Evolutionary conservation across 306 rosid species (phyloP), one percentile per base, ranked within the genome.

Genomic region (Carpinus fangiana): DNA sequence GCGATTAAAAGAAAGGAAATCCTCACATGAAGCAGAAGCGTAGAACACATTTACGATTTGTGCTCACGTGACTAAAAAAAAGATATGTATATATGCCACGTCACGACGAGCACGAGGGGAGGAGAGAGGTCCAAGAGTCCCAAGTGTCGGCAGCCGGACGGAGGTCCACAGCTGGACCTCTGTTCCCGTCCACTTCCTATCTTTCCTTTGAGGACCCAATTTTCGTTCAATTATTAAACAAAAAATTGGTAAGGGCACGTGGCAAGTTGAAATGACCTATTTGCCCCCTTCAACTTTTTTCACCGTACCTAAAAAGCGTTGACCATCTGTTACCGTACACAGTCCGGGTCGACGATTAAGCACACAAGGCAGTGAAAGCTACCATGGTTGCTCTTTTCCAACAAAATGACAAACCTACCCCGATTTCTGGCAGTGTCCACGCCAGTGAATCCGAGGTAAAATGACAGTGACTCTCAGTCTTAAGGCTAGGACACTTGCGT

Each of bases 91-190:
- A 72, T 17, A 45, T 34, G 88, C 81, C 97, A 85, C 80, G 87
- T 83, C 67, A 81, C 53, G 45, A 45, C 5, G 31, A 79, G 85
- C 79, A 73, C 72, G 82, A 56, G 28, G 28, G 11, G 20, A 13
- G 8, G 45, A 5, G 8, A 16, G 70, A 7, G 47, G 2, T 6
- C n/a, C 5, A 14, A 86, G 74, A 68, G 69, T 31, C 12, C 81
- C 86, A 82, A 86, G 87, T 87, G 98, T 91, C 95, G 95, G 97
- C 89, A 84, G 52, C 31, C 61, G 70, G 78, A 38, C 79, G 47
- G 79, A 80, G 87, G 84, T 76, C 84, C 80, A 69, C 78, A 65
- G n/a, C 41, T 12, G 20, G 55, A 21, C 80, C 76, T 83, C 74
- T 78, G 85, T 82, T 47, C 31, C 77, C 66, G 26, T 52, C 67